A percentile compares a stretch with the other conserved stretches of the same genome.
Conservation (phyloP, 78 protist genomes). For the Dictyostelium firmibasis region DNA sequence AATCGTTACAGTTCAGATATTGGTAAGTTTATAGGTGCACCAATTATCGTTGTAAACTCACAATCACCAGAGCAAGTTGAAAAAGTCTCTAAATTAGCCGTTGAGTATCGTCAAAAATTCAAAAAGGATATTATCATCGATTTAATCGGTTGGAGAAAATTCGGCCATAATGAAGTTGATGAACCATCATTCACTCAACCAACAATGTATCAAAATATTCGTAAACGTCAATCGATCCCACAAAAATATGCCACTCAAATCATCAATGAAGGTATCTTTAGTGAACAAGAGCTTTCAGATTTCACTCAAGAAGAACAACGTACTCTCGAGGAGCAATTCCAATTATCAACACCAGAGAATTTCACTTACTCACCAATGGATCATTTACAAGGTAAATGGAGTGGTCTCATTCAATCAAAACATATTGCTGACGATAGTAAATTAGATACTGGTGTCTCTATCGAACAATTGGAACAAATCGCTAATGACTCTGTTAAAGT, state of each 20-base stretch:
- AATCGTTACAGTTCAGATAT: slow-evolving; percentile 87
- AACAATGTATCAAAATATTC: slow-evolving; percentile 90
- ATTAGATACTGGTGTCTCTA: slow-evolving; percentile 78
- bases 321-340: slow-evolving; percentile 40
- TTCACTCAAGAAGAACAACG: slow-evolving; percentile 31
- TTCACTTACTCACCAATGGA: slow-evolving; percentile 62
- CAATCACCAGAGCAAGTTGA: slow-evolving; percentile 91
- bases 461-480: slow-evolving; percentile 17
- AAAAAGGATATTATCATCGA: slow-evolving; percentile 92
- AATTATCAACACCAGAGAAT: background rate
- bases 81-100: slow-evolving; percentile 70
- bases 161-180: slow-evolving; percentile 96
- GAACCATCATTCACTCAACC: slow-evolving; percentile 99
- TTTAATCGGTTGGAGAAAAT: slow-evolving; percentile 90
- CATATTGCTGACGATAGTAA: background rate
- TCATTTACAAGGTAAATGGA: slow-evolving; percentile 72
- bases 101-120: slow-evolving; percentile 88
- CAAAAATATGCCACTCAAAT: slow-evolving; percentile 53
- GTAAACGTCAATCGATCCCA: slow-evolving; percentile 63
- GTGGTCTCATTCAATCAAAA: slow-evolving; percentile 22
- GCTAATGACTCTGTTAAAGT: slow-evolving; percentile 35
- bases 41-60: slow-evolving; percentile 95
- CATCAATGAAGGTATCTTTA: background rate
- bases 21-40: slow-evolving; percentile 86
- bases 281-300: background rate